Conservation (phyloP, 2,329 filamentous ascomycete species). For the Cercospora canescens region DNA sequence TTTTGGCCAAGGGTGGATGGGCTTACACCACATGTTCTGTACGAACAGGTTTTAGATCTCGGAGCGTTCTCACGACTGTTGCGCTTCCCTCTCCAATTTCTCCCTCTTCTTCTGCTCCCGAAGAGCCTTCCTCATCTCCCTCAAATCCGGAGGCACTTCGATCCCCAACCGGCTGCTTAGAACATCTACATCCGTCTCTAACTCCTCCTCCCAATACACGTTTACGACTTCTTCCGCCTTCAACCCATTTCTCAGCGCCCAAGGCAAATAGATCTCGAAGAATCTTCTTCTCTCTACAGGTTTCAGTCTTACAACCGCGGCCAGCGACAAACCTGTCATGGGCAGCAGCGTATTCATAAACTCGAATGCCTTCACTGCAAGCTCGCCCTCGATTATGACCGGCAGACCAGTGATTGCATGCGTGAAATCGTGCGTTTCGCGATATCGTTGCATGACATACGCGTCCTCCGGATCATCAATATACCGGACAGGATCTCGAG, state of each 20-base stretch:
- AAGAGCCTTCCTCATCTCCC: conserved; percentile 71
- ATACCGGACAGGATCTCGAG: conserved; percentile 77
- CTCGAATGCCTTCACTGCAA: conserved; percentile 97
- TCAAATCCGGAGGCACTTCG: conserved; percentile 83
- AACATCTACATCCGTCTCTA: conserved; percentile 79
- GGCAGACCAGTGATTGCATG: conserved; percentile 91
- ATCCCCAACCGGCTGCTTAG: conserved; percentile 76
- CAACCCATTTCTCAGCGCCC: conserved; percentile 84
- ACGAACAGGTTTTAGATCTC: too few species aligned
- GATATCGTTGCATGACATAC: conserved; percentile 97
- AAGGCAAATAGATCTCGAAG: conserved; percentile 76
- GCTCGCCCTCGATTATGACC: conserved; percentile 89
- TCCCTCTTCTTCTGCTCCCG: conserved; percentile 67
- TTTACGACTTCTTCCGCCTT: conserved; percentile 81
- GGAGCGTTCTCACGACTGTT: background rate
- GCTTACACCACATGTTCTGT: too few species aligned
- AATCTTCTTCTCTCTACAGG: conserved; percentile 66
- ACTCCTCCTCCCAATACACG: conserved; percentile 95
- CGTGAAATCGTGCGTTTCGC: conserved; percentile 97
- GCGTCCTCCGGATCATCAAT: conserved; percentile 95
- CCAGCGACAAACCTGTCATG: conserved; percentile 87
- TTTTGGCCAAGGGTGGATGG: too few species aligned
- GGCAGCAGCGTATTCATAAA: conserved; percentile 92
- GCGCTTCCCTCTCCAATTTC: conserved; percentile 48
- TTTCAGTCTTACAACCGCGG: conserved; percentile 68